Evolutionary conservation across 129 eudicot genomes (phyloP), one percentile per base, ranked within the genome.

Genomic region (Chrysanthemum makinoi): DNA sequence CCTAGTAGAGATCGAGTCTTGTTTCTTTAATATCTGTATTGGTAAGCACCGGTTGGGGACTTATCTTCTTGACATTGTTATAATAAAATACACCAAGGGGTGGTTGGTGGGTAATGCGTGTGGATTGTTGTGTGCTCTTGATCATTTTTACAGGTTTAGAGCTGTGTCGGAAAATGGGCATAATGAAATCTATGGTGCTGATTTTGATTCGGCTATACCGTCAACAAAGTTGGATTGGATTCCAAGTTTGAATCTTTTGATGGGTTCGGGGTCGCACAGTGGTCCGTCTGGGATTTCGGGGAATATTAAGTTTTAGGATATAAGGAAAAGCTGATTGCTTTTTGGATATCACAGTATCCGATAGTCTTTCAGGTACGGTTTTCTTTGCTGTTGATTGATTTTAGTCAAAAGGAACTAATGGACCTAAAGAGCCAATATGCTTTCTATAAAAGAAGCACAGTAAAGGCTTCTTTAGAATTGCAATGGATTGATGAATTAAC

Each of bases 221-320:
- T 83, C 97, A 0, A 95, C 99, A n/a, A n/a, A n/a, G 70, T 46
- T 95, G 73, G 81, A 68, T 52, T 95, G 99, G 97, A 78, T 87
- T 67, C 75, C 99, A 1, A 83, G 86, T 78, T 77, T 82, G 53
- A 90, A 81, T 69, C 68, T 90, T 83, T 80, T 95, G 74, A 90
- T 95, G 97, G 91, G 96, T 63, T 87, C 96, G n/a, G 10, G 99
- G 97, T 90, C 94, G 13, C 99, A 90, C 61, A 90, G 99, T 72
- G 99, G 99, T 60, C 84, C 94, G 33, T n/a, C n/a, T 77, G 97
- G 99, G 62, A 87, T 90, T 12, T 30, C 55, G 24, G 97, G 99
- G 2, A 86, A 81, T 63, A 88, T 95, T 39, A 84, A 78, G 76
- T 86, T 95, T 66, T 95, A 91, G 97, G 99, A 95, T 85, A 58